A percentile compares a stretch with the other conserved stretches of the same genome.
Evolutionary conservation across 345 rosid species (phyloP).

Genomic region (Populus ilicifolia): DNA sequence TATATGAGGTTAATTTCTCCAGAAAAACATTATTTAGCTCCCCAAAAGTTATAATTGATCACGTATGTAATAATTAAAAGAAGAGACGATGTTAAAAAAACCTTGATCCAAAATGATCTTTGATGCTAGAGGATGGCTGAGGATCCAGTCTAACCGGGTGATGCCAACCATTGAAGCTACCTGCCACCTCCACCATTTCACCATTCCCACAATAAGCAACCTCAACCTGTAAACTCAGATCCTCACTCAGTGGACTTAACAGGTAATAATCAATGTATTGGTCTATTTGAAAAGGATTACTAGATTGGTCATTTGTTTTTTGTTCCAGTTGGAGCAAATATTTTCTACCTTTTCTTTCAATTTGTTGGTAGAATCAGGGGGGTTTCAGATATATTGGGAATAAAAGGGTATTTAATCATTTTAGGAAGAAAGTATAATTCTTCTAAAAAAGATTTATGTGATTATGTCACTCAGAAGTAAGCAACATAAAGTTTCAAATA

Average conservation of each 20-base stretch:
- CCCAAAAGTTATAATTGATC: neutral
- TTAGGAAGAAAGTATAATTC: neutral
- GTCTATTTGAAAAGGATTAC: neutral
- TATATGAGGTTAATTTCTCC: neutral
- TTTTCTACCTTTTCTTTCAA: neutral
- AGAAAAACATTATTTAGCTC: neutral
- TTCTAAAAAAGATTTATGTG: neutral
- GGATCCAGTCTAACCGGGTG: slow-evolving; percentile 74
- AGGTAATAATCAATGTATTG: neutral
- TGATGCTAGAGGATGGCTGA: slow-evolving; percentile 38
- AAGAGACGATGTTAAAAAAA: slow-evolving; percentile 12
- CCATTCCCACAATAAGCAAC: slow-evolving; percentile 71
- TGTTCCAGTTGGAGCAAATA: neutral
- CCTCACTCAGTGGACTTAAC: neutral
- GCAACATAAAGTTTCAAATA: neutral
- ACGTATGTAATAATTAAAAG: neutral
- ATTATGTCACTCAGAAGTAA: neutral
- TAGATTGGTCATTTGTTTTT: neutral
- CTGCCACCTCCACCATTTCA: slow-evolving; percentile 83
- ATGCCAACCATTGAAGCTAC: slow-evolving; percentile 97
- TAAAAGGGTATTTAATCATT: neutral
- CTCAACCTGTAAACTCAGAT: slow-evolving; percentile 50
- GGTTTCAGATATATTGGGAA: neutral
- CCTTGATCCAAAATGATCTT: slow-evolving; percentile 45
- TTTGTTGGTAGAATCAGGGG: neutral